Evolutionary conservation across 2,329 filamentous ascomycete genomes (phyloP).

Genomic region (Colletotrichum salicis): DNA sequence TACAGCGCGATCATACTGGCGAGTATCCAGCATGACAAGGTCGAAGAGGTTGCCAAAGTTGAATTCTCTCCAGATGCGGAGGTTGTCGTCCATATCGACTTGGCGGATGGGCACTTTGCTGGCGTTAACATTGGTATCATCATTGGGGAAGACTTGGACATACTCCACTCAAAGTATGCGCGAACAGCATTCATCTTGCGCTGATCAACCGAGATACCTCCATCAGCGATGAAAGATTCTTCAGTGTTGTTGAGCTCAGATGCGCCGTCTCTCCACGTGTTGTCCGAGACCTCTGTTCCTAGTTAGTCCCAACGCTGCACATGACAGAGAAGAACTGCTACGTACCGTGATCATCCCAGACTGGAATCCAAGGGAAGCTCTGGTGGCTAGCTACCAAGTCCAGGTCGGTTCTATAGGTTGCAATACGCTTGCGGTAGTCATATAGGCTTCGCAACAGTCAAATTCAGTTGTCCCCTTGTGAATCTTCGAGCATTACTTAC

Average conservation of each 20-base stretch:
- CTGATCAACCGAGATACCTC: conserved; percentile 74
- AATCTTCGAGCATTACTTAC: conserved; percentile 35
- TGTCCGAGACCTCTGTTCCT: conserved; percentile 64
- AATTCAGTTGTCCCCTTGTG: conserved; percentile 39
- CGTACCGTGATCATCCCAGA: conserved; percentile 62
- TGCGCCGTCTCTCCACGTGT: conserved; percentile 72
- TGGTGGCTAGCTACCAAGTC: conserved; percentile 54
- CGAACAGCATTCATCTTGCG: conserved; percentile 79
- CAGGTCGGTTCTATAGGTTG: conserved; percentile 52
- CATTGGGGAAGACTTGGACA: neutral
- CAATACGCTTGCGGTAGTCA: conserved; percentile 56
- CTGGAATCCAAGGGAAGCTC: conserved; percentile 57
- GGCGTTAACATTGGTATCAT: neutral
- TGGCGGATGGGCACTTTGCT: conserved; percentile 49
- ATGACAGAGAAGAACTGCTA: conserved; percentile 41
- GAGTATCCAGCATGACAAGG: conserved; percentile 75
- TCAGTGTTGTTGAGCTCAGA: conserved; percentile 73
- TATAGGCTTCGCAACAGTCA: conserved; percentile 46
- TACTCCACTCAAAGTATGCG: conserved; percentile 74
- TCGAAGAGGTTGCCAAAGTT: conserved; percentile 73
- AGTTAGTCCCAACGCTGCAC: conserved; percentile 37
- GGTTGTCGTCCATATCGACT: conserved; percentile 74
- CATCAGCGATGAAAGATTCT: conserved; percentile 69
- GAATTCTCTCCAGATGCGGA: conserved; percentile 76
- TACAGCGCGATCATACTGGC: conserved; percentile 69